Evolutionary conservation across 2,329 filamentous ascomycete species (phyloP), one percentile per base, ranked within the genome.

Genomic region (Colletotrichum spinosum): DNA sequence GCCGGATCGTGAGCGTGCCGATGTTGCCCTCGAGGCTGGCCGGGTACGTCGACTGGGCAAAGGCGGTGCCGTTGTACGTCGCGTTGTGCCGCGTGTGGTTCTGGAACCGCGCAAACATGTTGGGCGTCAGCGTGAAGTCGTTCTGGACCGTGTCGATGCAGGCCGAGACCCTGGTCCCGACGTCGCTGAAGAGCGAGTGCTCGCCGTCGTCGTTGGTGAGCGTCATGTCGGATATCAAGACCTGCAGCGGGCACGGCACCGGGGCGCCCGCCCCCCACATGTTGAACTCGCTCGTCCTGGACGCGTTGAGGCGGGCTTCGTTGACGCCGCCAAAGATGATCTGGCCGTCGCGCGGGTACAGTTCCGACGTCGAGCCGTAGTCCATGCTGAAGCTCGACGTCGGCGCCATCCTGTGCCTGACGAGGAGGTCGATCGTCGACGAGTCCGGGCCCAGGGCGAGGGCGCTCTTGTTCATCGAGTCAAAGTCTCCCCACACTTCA

Each of bases 61-160:
- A 67, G 6, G 41, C 39, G 4, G 33, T 34, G 2, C 60, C 55
- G 13, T 67, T 50, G 45, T 41, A 33, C 11, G 63, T 38, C 2
- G 34, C 34, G 11, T 55, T 55, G 17, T 67, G 61, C 42, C 58
- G 53, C 8, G 52, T 66, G 25, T 64, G 52, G 2, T 41, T 51
- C 38, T 62, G 55, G 34, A 68, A 65, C 17, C 54, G 39, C 7
- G 46, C 38, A 9, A 64, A 69, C 59, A 69, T 67, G 44, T 65
- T 42, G n/a, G 60, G 59, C 1, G 68, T 69, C 15, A 69, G 54
- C 2, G 55, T 60, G 8, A 69, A 69, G 51, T 64, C 59, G 41
- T 68, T 69, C 11, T 69, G 68, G 2, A 69, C 59, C 6, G 68
- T 63, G n/a, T 69, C 68, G 25, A 69, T 65, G 11, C 68, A 69